Conservation (phyloP, 306 rosid genomes). For the Styphnolobium japonicum region DNA sequence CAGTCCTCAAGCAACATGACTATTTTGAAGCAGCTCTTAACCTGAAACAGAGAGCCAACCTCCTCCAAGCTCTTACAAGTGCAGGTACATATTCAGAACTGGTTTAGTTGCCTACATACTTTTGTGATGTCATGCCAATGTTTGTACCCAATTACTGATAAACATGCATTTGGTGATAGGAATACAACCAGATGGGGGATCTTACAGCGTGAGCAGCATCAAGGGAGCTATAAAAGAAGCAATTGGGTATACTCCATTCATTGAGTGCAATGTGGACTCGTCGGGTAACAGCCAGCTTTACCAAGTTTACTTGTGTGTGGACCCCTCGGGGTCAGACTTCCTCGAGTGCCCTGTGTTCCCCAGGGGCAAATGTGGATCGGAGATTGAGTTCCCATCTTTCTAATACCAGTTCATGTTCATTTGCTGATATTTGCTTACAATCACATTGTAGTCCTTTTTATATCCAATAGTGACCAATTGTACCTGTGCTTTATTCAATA, state of each 20-base stretch:
- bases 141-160: neutral
- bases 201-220: constrained; percentile 31
- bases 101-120: neutral
- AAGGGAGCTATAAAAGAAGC: constrained; percentile 18
- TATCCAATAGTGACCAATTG: neutral
- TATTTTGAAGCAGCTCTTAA: constrained; percentile 50
- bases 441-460: neutral
- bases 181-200: constrained; percentile 35
- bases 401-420: neutral
- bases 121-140: neutral
- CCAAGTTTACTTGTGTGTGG: constrained; percentile 47
- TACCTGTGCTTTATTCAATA: neutral
- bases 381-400: constrained; percentile 43
- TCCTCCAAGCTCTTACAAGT: constrained; percentile 43
- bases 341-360: constrained; percentile 43
- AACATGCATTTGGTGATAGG: constrained; percentile 1
- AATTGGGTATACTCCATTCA: constrained; percentile 21
- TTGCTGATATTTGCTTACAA: neutral
- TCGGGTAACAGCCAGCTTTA: constrained; percentile 38
- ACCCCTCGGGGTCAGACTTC: constrained; percentile 16
- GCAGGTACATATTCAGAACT: constrained; percentile 32
- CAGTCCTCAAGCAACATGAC: constrained; percentile 52
- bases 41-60: constrained; percentile 40
- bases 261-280: constrained; percentile 40
- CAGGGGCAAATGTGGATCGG: constrained; percentile 14